A percentile compares a stretch with the other conserved stretches of the same genome.
phyloP scores from a whole-genome alignment of 345 rosid species.

The Pugionium dolabratum region DNA sequence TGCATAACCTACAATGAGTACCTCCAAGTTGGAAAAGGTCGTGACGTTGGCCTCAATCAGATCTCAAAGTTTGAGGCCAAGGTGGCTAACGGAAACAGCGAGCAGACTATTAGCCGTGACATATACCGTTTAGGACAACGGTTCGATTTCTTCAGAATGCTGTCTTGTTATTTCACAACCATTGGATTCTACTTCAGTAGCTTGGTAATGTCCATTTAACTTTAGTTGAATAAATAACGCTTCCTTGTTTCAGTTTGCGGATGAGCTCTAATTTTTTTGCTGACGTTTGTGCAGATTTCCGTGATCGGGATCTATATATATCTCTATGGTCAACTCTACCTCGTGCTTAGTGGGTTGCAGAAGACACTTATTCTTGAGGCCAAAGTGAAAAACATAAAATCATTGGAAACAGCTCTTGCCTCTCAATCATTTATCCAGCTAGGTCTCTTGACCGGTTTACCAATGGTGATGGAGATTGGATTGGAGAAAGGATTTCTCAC shows the following conservation, averaged over 20 bases:
- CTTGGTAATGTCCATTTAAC: conserved; percentile 54
- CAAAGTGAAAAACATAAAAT: conserved; percentile 69
- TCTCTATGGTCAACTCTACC: conserved; percentile 92
- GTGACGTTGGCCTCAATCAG: conserved; percentile 95
- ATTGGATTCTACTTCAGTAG: conserved; percentile 91
- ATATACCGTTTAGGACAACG: conserved; percentile 78
- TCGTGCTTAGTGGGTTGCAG: conserved; percentile 92
- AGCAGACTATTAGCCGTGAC: conserved; percentile 92
- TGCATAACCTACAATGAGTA: conserved; percentile 84
- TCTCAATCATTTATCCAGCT: conserved; percentile 97
- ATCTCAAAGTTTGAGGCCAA: conserved; percentile 98
- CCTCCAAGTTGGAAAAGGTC: conserved; percentile 97
- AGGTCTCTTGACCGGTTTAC: conserved; percentile 92
- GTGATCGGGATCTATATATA: conserved; percentile 82
- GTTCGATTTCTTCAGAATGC: conserved; percentile 95
- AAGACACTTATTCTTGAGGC: conserved; percentile 71
- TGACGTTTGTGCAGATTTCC: conserved; percentile 57
- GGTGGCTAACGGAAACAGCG: conserved; percentile 96
- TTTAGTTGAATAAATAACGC: neutral
- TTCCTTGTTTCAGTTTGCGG: conserved; percentile 6
- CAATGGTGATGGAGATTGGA: conserved; percentile 98
- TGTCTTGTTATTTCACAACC: conserved; percentile 95
- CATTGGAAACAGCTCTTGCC: conserved; percentile 94
- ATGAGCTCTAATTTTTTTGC: conserved; percentile 6
- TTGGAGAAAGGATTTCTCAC: conserved; percentile 92